phyloP scores from a whole-genome alignment of 148 eudicot species.

The Cornus suecica region DNA sequence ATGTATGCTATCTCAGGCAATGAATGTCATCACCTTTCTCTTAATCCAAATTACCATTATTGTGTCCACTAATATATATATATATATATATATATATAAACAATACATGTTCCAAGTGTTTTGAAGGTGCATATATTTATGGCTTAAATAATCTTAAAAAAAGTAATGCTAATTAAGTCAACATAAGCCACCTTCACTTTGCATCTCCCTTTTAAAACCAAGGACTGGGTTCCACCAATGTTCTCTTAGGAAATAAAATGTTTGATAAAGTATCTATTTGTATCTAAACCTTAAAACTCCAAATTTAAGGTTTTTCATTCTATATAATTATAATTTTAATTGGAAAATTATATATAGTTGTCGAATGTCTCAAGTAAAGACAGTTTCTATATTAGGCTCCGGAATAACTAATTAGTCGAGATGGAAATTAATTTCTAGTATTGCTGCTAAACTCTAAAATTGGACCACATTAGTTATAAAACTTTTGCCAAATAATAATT shows the following conservation, averaged over 20 bases:
- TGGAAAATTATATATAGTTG: too few species aligned
- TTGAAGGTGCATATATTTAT: background rate
- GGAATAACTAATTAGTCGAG: too few species aligned
- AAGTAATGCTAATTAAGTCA: constrained; percentile 1
- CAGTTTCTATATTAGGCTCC: too few species aligned
- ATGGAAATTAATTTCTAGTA: too few species aligned
- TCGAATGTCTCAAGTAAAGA: too few species aligned
- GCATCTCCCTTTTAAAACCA: background rate
- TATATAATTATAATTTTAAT: too few species aligned
- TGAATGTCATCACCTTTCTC: constrained; percentile 35
- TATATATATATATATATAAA: background rate
- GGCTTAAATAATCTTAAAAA: background rate
- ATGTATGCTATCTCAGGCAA: constrained; percentile 46
- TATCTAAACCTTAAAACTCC: background rate
- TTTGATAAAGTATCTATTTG: background rate
- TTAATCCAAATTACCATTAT: constrained; percentile 22
- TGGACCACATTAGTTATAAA: too few species aligned
- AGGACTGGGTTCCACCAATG: constrained; percentile 2
- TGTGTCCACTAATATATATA: constrained; percentile 1
- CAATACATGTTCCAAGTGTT: background rate
- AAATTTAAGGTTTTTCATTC: background rate
- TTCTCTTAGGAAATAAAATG: background rate
- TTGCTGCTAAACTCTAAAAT: too few species aligned
- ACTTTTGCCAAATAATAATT: too few species aligned
- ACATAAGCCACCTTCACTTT: constrained; percentile 10